Evolutionary conservation across 75 land plant species (phyloP).

Genomic region (Azolla pinnata): DNA sequence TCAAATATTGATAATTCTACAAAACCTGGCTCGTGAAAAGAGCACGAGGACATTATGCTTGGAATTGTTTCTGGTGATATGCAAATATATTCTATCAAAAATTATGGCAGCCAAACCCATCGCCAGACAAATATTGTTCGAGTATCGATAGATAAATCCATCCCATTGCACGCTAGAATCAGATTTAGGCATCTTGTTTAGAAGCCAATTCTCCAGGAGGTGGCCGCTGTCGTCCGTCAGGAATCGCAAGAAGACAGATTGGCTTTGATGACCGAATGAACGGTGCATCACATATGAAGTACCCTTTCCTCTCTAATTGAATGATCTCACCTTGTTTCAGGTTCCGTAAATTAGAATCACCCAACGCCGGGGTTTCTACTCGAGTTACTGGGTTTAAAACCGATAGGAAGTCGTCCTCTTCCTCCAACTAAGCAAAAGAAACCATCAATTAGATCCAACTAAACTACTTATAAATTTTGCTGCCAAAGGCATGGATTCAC

Average conservation of each 20-base stretch:
- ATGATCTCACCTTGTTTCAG: constrained; percentile 71
- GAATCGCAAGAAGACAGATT: constrained; percentile 61
- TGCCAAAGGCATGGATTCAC: neutral
- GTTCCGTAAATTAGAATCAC: constrained; percentile 86
- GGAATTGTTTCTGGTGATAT: too few relatives aligned
- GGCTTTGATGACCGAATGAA: constrained; percentile 68
- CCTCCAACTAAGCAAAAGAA: constrained; percentile 51
- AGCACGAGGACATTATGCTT: too few relatives aligned
- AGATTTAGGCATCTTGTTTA: too few relatives aligned
- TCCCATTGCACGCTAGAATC: too few relatives aligned
- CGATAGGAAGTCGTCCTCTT: constrained; percentile 63
- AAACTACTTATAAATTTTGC: neutral
- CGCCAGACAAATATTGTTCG: too few relatives aligned
- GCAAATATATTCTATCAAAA: too few relatives aligned
- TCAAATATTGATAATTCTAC: too few relatives aligned
- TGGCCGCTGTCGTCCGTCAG: constrained; percentile 76
- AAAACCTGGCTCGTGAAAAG: too few relatives aligned
- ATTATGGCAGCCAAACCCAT: too few relatives aligned
- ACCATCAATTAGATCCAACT: neutral
- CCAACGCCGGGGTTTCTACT: constrained; percentile 57
- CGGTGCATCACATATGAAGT: constrained; percentile 82
- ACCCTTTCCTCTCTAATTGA: constrained; percentile 92
- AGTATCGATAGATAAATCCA: too few relatives aligned
- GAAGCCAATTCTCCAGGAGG: constrained; percentile 8
- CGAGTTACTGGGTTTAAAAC: constrained; percentile 62